Conservation (phyloP, 345 rosid species). For the Hypericum perforatum region DNA sequence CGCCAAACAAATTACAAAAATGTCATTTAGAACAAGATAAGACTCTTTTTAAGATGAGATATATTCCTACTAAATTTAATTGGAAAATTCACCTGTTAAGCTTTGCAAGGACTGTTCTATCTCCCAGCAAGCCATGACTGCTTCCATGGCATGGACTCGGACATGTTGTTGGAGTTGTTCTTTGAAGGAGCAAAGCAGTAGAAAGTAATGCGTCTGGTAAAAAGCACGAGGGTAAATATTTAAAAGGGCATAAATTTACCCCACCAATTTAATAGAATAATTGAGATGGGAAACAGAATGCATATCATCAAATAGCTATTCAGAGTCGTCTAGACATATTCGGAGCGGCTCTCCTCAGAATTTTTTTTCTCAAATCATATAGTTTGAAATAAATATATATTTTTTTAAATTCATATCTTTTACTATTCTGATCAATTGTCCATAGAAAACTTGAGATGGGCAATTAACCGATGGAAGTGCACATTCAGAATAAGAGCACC, state of each 20-base stretch:
- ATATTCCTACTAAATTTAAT: background rate
- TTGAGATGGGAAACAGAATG: too few species aligned
- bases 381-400: too few species aligned
- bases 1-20: constrained; percentile 1
- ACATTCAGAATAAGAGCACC: too few species aligned
- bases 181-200: constrained; percentile 86
- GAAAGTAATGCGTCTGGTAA: constrained; percentile 77
- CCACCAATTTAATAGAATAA: background rate
- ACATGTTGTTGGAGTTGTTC: constrained; percentile 98
- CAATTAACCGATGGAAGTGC: too few species aligned
- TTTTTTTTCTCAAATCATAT: too few species aligned
- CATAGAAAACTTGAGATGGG: too few species aligned
- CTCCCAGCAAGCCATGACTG: constrained; percentile 99
- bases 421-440: too few species aligned
- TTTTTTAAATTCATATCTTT: too few species aligned
- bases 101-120: constrained; percentile 95
- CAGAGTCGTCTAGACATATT: too few species aligned
- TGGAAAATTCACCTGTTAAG: constrained; percentile 53
- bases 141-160: constrained; percentile 99
- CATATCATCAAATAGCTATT: too few species aligned
- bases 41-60: background rate
- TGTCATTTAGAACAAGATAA: background rate
- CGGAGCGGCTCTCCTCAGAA: too few species aligned
- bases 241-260: constrained; percentile 11
- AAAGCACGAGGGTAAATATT: background rate